phyloP scores from a whole-genome alignment of 192 early-diverging fungal genomes.

The Backusella tarrabulga region DNA sequence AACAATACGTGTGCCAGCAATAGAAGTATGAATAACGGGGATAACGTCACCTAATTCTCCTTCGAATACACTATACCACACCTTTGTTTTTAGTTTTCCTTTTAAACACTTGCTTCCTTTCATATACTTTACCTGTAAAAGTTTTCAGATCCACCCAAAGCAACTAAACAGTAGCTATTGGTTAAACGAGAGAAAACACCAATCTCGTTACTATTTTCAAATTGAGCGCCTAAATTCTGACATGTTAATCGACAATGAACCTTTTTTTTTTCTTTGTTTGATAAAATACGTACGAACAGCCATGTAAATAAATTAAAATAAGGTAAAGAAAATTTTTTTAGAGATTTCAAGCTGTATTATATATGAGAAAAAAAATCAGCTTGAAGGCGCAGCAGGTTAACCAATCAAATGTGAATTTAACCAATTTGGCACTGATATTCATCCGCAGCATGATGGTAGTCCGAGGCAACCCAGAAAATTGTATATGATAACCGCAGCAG shows the following conservation, averaged over 20 bases:
- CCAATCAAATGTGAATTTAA: background rate
- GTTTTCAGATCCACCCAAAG: conserved; percentile 98
- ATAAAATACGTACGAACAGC: background rate
- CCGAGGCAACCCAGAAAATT: too few relatives aligned
- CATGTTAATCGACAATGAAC: background rate
- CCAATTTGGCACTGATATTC: background rate
- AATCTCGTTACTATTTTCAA: conserved; percentile 99
- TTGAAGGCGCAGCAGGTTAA: background rate
- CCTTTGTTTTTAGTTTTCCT: conserved; percentile 1
- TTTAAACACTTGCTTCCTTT: background rate
- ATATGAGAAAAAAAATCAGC: background rate
- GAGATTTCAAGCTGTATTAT: background rate
- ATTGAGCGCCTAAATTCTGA: conserved; percentile 70
- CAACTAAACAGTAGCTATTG: conserved; percentile 97
- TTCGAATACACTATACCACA: conserved; percentile 79
- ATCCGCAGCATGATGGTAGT: background rate
- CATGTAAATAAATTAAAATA: background rate
- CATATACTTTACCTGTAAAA: conserved; percentile 82
- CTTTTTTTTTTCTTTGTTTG: background rate
- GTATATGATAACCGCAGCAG: too few relatives aligned
- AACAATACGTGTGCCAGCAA: conserved; percentile 95
- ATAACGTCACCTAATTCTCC: conserved; percentile 92
- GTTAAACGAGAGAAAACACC: conserved; percentile 97
- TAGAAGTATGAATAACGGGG: conserved; percentile 95
- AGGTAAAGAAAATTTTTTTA: conserved; percentile 6